Percentiles rank a stretch among this genome's conserved stretches.
Evolutionary conservation across 2,329 filamentous ascomycete species (phyloP).

Genomic region (Cercospora zeae-maydis): DNA sequence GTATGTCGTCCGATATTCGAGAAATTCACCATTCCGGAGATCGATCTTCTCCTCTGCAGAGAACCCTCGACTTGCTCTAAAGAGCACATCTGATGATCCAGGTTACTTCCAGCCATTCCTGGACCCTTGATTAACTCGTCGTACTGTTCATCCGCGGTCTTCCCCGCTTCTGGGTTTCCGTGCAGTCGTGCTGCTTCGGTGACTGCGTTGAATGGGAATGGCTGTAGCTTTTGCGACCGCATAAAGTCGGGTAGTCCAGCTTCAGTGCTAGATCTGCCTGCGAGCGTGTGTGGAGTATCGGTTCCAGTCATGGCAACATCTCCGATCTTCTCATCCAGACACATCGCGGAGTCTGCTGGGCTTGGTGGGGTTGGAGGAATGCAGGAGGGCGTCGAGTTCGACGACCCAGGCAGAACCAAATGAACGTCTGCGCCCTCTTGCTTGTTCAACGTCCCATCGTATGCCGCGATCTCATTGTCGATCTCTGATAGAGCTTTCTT

Average conservation of each 20-base stretch:
- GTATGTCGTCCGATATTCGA: neutral
- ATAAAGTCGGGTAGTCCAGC: neutral
- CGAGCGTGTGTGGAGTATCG: neutral
- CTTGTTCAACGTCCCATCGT: neutral
- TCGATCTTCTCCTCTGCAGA: neutral
- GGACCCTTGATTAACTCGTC: neutral
- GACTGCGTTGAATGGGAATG: neutral
- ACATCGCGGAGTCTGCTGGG: neutral
- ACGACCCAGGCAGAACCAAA: neutral
- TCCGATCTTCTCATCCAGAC: neutral
- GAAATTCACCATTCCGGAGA: neutral
- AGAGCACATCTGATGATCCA: neutral
- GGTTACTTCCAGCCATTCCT: neutral
- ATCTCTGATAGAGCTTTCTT: neutral
- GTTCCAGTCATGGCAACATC: neutral
- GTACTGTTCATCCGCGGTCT: neutral
- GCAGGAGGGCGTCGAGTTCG: neutral
- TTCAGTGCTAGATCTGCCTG: neutral
- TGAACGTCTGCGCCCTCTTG: neutral
- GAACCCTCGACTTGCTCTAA: neutral
- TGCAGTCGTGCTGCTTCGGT: neutral
- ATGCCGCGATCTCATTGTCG: neutral
- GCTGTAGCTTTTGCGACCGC: neutral
- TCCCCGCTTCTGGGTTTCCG: neutral
- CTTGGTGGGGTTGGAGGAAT: neutral